A percentile compares a stretch with the other conserved stretches of the same genome.
These are phyloP conservation scores for Parsonsia alboflavescens DNA, from an alignment of 257 asterid species.

Conservation along the genomic window DNA sequence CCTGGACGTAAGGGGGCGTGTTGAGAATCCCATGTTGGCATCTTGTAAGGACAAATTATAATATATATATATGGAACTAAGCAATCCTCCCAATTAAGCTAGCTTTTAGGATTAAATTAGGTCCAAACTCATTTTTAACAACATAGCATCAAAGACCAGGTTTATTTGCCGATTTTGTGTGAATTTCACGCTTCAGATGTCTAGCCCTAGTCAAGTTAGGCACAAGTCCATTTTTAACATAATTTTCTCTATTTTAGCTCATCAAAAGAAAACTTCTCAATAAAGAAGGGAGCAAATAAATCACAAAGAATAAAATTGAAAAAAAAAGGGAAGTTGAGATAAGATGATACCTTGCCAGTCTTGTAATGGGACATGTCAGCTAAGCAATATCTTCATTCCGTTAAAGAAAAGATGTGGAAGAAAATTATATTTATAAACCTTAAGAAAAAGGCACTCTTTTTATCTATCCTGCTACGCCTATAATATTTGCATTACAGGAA, in stretches of 20 bases:
- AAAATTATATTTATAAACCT: neutral
- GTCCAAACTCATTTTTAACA: no score
- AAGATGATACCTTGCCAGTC: constrained; percentile 71
- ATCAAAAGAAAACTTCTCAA: neutral
- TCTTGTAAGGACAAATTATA: no score
- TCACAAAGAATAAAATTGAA: neutral
- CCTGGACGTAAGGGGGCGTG: no score
- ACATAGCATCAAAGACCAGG: no score
- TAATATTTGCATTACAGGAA: neutral
- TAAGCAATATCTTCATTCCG: constrained; percentile 72
- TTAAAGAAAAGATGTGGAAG: constrained; percentile 23
- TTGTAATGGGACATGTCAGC: constrained; percentile 98
- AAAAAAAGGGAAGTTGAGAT: neutral
- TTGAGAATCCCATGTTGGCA: no score
- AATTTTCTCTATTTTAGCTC: neutral
- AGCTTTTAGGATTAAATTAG: no score
- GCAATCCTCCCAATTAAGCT: no score
- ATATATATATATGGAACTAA: no score
- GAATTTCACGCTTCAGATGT: no score
- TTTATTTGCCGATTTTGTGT: no score
- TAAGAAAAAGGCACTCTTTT: neutral
- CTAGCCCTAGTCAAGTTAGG: no score
- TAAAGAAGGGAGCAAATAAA: neutral
- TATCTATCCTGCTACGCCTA: neutral
- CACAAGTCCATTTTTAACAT: no score